Base-by-base conservation (phyloP, 2,329 filamentous ascomycete genomes). In the Trematosphaeria pertusa region DNA sequence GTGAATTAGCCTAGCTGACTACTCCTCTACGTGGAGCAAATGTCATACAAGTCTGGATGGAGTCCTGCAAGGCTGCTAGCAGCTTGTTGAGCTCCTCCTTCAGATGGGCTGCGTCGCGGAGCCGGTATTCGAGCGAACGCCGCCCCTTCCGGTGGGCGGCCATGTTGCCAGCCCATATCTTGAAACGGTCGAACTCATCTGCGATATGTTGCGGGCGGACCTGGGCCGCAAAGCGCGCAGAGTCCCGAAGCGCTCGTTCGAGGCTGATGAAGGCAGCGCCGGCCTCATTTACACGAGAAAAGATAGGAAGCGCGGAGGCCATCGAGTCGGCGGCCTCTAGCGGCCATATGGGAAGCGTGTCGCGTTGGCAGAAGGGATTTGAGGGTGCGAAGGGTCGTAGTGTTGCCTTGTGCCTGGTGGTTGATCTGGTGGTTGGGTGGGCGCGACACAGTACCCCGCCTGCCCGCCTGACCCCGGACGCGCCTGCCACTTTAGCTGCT, bases 161-260 rank as follows among this genome's bases (percentile, higher is more conserved):
- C 24, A 67, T 59, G 44, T 71, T 72, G 7, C 65, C 63, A 11
- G 61, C 60, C 69, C 69, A 73, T 1, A 70, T 43, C 20, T 62
- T 63, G 46, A 70, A 67, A 12, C 65, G 56, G 5, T 62, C 65
- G 8, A 63, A 50, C 31, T 64, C 62, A 36, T 70, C 62, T 15
- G 56, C 31, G 17, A 59, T 39, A 14, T 26, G 21, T 8, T 48
- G 37, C 26, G 46, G 15, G 7, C 37, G 34, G 2, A 62, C 37
- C 26, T 62, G 50, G 10, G 20, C 20, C 8, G 50, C 38, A 37
- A 50, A 61, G 15, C 21, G 46, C 8, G 47, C 41, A 7, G 48
- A 37, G 15, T 45, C 36, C 24, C 32, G 32, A 24, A 50, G 24
- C n/a, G 50, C 48, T 8, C 44, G 15, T 7, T 17, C 40, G 18